Evolutionary conservation across 306 rosid species (phyloP), one percentile per base, ranked within the genome.

Genomic region (Lathyrus oleraceus): DNA sequence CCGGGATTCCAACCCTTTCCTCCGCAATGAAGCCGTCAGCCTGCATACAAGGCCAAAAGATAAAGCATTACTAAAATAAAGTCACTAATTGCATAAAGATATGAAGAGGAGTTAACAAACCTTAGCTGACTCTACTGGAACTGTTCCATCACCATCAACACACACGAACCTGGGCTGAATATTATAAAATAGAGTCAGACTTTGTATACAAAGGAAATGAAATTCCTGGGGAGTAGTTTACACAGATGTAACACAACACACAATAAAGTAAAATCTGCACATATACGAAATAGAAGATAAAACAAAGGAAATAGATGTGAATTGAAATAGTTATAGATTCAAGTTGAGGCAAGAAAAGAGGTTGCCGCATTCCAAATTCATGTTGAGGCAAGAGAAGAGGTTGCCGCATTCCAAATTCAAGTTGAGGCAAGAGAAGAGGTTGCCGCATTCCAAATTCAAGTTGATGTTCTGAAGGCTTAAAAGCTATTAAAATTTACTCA

Each of bases 131-230:
- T 91, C 99, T 15, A 76, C 74, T 14, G 99, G 99, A 38, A 91
- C 97, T 43, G 97, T 94, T 61, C 99, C 99, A 73, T 94, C 99
- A 30, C 99, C 99, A 51, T 94, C 91, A 32, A 94, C 99, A 14
- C 79, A 84, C 39, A 91, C 57, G 39, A 70, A 88, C 39, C 51
- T 82, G 69, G 95, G 89, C 99, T 94, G 99, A 45, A 71, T 58
- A 54, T 73, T 70, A 4, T 28, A 42, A 53, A 25, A 28, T 13
- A 51, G 10, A 27, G 76, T 62, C 39, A 77, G 76, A 44, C 23
- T 27, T 17, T 8, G 17, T 63, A 36, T 43, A 54, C 23, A 40
- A 54, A 74, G 36, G 12, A 5, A 44, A 62, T 0, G 2, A 51
- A 60, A 60, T 57, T 52, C 23, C 36, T 28, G 39, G 43, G 28